Evolutionary conservation across 1,284 basidiomycete species (phyloP), one percentile per base, ranked within the genome.

Genomic region (Exsudoporus floridanus): DNA sequence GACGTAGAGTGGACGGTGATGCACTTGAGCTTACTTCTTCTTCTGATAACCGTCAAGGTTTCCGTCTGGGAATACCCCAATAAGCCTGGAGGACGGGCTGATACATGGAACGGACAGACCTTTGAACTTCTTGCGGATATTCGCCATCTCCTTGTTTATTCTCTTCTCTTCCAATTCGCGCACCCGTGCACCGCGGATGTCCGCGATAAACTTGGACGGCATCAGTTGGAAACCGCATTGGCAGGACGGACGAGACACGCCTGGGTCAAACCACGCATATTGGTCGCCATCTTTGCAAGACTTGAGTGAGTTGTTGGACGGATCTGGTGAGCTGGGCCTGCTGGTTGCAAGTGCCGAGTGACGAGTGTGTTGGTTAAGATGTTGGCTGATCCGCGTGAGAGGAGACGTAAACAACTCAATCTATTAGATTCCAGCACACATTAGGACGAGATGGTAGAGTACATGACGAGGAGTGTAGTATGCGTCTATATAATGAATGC

Each of bases 131-230:
- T 96, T 94, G 50, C 97, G 82, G 62, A 99, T 99, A 67, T 99
- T 98, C 1, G 97, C 96, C 96, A 99, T 98, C 75, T 99, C 97
- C 72, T 97, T 94, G 76, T 99, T 99, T 65, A 99, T 97, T 52
- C 96, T 77, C 75, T 98, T 98, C 80, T 98, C 96, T 69, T 96
- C 94, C 50, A 94, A 72, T 65, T 94, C 92, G 52, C 91, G 81
- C 27, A 94, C 90, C 57, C 92, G 77, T 34, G 92, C 92, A 58
- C 95, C 93, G 61, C 97, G 88, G 64, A 99, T 90, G 73, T 99
- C 96, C 70, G 95, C 94, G 71, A 99, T 99, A 80, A 98, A 99
- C 93, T 96, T 28, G 30, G 9, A 37, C 13, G 25, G 39, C 25
- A 38, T 62, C 25, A 56, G 55, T 36, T 40, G 35, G 5, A 45